Conservation (phyloP, 2,329 filamentous ascomycete genomes). For the Chaetomium globosum region DNA sequence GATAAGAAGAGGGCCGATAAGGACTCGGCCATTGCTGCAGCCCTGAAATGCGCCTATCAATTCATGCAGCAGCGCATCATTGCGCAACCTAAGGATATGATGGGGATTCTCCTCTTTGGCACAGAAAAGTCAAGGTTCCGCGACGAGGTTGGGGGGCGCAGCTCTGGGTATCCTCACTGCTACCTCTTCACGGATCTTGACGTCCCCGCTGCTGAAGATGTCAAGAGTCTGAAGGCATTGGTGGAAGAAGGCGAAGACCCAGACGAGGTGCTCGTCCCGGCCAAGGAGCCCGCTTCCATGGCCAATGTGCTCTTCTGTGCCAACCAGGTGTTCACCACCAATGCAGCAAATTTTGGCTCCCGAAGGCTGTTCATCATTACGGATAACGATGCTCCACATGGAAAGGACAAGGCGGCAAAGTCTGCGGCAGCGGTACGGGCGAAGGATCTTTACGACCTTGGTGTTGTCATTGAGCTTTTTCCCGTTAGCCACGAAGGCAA, state of each 20-base stretch:
- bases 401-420: constrained; percentile 69
- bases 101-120: constrained; percentile 89
- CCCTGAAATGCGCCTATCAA: constrained; percentile 89
- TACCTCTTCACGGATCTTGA: constrained; percentile 89
- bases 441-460: constrained; percentile 92
- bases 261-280: constrained; percentile 68
- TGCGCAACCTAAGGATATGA: constrained; percentile 94
- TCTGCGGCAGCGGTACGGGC: constrained; percentile 82
- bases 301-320: constrained; percentile 90
- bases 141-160: constrained; percentile 61
- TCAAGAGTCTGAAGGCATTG: constrained; percentile 74
- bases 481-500: constrained; percentile 74
- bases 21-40: constrained; percentile 78
- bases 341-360: constrained; percentile 90
- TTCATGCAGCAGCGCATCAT: constrained; percentile 99
- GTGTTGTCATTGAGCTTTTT: constrained; percentile 89
- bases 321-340: constrained; percentile 95
- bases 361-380: constrained; percentile 93
- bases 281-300: constrained; percentile 73
- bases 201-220: constrained; percentile 81
- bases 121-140: constrained; percentile 82
- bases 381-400: constrained; percentile 86
- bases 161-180: constrained; percentile 80
- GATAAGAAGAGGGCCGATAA: constrained; percentile 78
- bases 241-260: constrained; percentile 77